A percentile compares a stretch with the other conserved stretches of the same genome.
phyloP scores from a whole-genome alignment of 2,329 filamentous ascomycete species.

The Trichoderma arundinaceum region DNA sequence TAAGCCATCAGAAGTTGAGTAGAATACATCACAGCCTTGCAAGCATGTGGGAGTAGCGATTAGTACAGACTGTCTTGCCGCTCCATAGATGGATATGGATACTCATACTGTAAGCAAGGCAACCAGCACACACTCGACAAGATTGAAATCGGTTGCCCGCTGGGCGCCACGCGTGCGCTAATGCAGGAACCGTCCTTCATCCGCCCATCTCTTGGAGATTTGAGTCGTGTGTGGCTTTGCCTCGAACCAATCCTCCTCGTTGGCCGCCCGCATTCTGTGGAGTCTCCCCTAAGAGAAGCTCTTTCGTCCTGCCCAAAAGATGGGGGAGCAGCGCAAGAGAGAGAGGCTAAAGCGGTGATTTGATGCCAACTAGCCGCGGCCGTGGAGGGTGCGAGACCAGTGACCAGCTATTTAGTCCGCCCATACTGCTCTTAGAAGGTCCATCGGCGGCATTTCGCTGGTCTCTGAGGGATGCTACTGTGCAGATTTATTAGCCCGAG shows the following conservation, averaged over 20 bases:
- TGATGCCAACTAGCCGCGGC: conserved; percentile 16
- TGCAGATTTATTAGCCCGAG: conserved; percentile 15
- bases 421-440: conserved; percentile 29
- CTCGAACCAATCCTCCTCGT: conserved; percentile 17
- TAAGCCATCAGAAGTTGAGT: background rate
- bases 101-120: conserved; percentile 2
- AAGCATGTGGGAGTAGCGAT: too few relatives aligned
- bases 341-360: background rate
- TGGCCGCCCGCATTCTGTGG: conserved; percentile 23
- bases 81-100: background rate
- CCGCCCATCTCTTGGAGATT: conserved; percentile 26
- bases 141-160: too few relatives aligned
- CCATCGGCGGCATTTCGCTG: conserved; percentile 24
- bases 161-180: conserved; percentile 31
- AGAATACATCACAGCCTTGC: too few relatives aligned
- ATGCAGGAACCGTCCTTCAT: conserved; percentile 37
- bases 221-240: conserved; percentile 14
- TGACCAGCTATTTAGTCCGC: conserved; percentile 4
- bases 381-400: background rate
- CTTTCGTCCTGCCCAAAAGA: conserved; percentile 15
- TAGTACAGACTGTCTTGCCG: too few relatives aligned
- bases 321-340: background rate
- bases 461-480: too few relatives aligned
- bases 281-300: background rate
- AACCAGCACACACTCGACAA: background rate